phyloP scores from a whole-genome alignment of 225 moss, liverwort and hornwort genomes.

The Bryoerythrophyllum caledonicum region DNA sequence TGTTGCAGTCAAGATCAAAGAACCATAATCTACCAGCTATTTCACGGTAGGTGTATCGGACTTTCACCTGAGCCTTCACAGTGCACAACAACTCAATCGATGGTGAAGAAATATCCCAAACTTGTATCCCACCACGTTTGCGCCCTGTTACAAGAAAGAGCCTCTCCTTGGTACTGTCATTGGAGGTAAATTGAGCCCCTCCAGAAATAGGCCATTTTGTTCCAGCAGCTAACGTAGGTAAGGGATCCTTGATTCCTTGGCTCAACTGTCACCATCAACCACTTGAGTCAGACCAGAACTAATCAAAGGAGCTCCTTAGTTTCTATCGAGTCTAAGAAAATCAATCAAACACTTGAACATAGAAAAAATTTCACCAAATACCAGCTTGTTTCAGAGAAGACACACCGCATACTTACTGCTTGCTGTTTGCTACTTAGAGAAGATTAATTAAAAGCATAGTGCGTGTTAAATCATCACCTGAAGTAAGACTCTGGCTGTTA shows the following conservation, averaged over 20 bases:
- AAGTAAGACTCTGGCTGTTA: conserved; percentile 57
- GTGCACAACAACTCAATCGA: conserved; percentile 55
- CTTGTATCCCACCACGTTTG: conserved; percentile 67
- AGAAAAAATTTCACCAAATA: conserved; percentile 1
- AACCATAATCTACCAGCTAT: not conserved
- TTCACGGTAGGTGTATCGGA: too few relatives aligned
- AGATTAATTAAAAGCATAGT: not conserved
- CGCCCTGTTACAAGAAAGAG: conserved; percentile 77
- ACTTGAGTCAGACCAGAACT: conserved; percentile 15
- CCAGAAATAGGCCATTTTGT: conserved; percentile 94
- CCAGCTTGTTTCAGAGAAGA: not conserved
- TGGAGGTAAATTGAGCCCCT: conserved; percentile 52
- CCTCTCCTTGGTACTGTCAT: conserved; percentile 30
- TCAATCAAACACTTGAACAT: conserved; percentile 6
- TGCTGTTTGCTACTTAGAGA: not conserved
- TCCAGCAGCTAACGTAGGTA: conserved; percentile 69
- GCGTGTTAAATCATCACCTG: conserved; percentile 67
- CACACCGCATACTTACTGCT: not conserved
- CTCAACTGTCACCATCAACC: conserved; percentile 48
- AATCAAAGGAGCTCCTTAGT: conserved; percentile 1
- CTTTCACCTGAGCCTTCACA: conserved; percentile 59
- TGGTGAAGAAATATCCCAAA: conserved; percentile 85
- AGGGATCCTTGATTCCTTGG: conserved; percentile 37
- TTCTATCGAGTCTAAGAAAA: not conserved
- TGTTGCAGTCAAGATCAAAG: not conserved